phyloP scores from a whole-genome alignment of 805 yeast species.

The Lipomyces lipofer region DNA sequence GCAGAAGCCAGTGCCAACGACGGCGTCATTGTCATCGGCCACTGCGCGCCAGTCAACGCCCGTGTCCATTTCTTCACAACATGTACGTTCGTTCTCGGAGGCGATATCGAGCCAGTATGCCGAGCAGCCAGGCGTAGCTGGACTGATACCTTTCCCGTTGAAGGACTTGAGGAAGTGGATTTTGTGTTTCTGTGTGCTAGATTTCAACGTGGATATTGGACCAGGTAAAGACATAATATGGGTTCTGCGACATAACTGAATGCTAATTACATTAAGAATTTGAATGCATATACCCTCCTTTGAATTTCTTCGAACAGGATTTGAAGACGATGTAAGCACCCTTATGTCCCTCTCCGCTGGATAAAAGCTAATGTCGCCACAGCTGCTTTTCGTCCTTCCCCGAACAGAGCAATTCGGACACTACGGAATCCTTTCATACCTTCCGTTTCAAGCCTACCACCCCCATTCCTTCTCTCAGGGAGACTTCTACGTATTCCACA shows the following conservation, averaged over 20 bases:
- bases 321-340: conserved; percentile 25
- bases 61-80: too few relatives aligned
- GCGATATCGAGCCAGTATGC: conserved; percentile 11
- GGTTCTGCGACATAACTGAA: too few relatives aligned
- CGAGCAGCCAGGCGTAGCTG: conserved; percentile 8
- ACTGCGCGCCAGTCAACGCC: too few relatives aligned
- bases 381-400: conserved; percentile 31
- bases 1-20: too few relatives aligned
- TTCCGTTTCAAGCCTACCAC: conserved; percentile 24
- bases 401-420: conserved; percentile 28
- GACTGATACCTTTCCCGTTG: conserved; percentile 10
- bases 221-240: conserved; percentile 5
- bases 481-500: conserved; percentile 4
- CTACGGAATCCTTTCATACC: conserved; percentile 20
- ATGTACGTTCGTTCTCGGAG: conserved; percentile 19
- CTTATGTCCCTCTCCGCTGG: not conserved
- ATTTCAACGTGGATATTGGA: conserved; percentile 28
- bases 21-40: too few relatives aligned
- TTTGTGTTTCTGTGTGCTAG: conserved; percentile 25
- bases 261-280: conserved; percentile 17
- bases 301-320: conserved; percentile 23
- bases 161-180: conserved; percentile 22
- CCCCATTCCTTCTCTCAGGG: conserved; percentile 9
- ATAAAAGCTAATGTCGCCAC: not conserved
- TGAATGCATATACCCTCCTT: conserved; percentile 28